phyloP scores from a whole-genome alignment of 169 alveolate species.

The Cryptosporidium sp. region DNA sequence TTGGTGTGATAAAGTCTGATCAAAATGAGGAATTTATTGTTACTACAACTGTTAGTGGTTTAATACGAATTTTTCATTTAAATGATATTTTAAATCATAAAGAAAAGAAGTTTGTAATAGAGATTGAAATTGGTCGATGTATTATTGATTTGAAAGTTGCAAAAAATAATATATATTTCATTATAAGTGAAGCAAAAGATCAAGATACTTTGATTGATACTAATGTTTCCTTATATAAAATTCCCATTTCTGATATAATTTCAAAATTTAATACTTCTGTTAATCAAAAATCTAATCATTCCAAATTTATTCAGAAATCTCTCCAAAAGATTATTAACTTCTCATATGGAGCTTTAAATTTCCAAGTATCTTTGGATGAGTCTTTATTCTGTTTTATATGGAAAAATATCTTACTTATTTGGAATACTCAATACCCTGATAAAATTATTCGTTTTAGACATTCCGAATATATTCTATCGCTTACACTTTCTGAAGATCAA shows the following conservation, averaged over 20 bases:
- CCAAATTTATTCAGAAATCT: not conserved
- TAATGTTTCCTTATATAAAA: conserved; percentile 1
- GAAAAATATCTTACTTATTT: conserved; percentile 43
- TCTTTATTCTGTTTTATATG: conserved; percentile 50
- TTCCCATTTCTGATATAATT: not conserved
- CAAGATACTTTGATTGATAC: not conserved
- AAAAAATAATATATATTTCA: not conserved
- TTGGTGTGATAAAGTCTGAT: not conserved
- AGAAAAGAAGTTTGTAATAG: not conserved
- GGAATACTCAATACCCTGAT: conserved; percentile 47
- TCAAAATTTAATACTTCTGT: not conserved
- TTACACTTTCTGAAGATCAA: conserved; percentile 18
- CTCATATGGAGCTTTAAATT: conserved; percentile 52
- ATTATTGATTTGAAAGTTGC: conserved; percentile 29
- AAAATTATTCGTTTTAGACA: conserved; percentile 68
- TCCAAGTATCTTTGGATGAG: conserved; percentile 49
- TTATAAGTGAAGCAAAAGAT: not conserved
- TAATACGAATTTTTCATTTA: not conserved
- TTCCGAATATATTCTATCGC: conserved; percentile 63
- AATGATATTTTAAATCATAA: not conserved
- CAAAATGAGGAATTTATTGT: conserved; percentile 7
- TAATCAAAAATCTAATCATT: not conserved
- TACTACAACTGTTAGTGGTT: conserved; percentile 28
- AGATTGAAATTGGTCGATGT: not conserved
- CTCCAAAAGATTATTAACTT: not conserved